Evolutionary conservation across 2,329 filamentous ascomycete species (phyloP).

Genomic region (Blastomyces gilchristii): DNA sequence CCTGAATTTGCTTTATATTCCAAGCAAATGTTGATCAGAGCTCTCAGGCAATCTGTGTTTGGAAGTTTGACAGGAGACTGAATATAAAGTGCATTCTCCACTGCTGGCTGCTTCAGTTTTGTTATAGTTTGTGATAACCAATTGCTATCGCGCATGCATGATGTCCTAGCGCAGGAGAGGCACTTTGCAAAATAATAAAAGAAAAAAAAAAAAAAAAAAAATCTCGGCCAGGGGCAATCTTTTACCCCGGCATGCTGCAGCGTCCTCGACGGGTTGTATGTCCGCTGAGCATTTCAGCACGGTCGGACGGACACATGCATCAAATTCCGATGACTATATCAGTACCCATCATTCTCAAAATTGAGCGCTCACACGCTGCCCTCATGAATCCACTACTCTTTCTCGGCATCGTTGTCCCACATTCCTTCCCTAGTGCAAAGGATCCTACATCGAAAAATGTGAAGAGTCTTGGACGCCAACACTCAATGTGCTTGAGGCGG

Average conservation of each 20-base stretch:
- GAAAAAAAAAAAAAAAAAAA: no score
- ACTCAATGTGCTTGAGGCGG: background rate
- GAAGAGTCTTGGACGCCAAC: background rate
- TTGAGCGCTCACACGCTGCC: background rate
- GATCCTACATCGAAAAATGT: background rate
- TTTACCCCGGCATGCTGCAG: background rate
- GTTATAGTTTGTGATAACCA: background rate
- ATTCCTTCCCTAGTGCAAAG: background rate
- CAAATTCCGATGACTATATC: background rate
- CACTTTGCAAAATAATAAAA: no score
- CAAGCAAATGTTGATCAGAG: background rate
- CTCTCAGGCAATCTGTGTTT: background rate
- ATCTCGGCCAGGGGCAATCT: no score
- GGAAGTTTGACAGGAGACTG: background rate
- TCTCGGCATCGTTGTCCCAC: background rate
- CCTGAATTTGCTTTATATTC: background rate
- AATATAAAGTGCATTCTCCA: background rate
- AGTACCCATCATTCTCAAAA: background rate
- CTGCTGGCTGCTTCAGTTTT: background rate
- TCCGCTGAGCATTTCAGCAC: background rate
- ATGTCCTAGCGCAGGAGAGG: background rate
- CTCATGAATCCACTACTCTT: background rate
- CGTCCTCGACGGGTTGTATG: background rate
- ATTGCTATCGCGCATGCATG: background rate
- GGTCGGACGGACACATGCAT: background rate